Evolutionary conservation across 352 stramenopile genomes (phyloP), one percentile per base, ranked within the genome.

Genomic region (Globisporangium emineosum): DNA sequence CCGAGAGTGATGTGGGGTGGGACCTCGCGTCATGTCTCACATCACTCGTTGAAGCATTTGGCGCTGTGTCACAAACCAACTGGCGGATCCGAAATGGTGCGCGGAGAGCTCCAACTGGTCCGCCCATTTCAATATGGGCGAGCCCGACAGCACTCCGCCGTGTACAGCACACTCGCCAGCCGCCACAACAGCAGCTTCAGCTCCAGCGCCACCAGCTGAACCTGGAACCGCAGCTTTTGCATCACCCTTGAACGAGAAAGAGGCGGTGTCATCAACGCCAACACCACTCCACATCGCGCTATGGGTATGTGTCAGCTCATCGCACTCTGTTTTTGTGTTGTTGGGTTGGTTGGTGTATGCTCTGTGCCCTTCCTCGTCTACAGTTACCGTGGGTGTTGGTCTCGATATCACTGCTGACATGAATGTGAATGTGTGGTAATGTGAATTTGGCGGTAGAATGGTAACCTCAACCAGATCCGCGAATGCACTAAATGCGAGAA

Each of bases 241-340:
- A 8, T 35, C 13, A 42, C 5, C 25, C 7, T 1, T 8, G 58
- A 35, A 58, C 32, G 35, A 45, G 30, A 7, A 52, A n/a, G 47
- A 43, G 32, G 33, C 21, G 17, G 21, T 5, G 47, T 17, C 21
- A n/a, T 29, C 13, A 5, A 6, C 49, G 5, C 73, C 71, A 33
- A 80, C 81, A 13, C 60, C 71, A 8, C 77, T 90, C 4, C 81
- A 90, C 56, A 72, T 90, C 42, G 78, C 81, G 37, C 60, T 90
- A 50, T 90, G 81, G 81, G 81, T 87, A 57, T 53, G 73, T 61
- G 1, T 33, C 30, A 42, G 15, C 47, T 30, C 29, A 42, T 43
- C 19, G 12, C 5, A 9, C 19, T 43, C 19, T 57, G 42, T 49
- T 0, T 0, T 25, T 5, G 5, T 23, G 40, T 21, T 47, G 40